phyloP scores from a whole-genome alignment of 2,329 filamentous ascomycete species.

The Nemania sp. region DNA sequence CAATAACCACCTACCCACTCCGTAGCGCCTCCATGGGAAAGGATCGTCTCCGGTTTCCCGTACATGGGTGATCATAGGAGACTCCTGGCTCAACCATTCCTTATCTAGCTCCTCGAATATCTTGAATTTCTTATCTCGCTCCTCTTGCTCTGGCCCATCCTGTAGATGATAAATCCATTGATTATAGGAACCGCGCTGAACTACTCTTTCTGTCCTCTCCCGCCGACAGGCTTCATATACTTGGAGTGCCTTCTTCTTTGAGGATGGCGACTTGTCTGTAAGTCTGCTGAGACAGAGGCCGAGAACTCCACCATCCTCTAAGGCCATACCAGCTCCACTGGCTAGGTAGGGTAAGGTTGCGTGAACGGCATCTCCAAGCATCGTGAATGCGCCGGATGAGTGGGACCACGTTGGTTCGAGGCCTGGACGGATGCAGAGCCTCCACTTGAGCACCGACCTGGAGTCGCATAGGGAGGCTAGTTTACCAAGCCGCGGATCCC shows the following conservation, averaged over 20 bases:
- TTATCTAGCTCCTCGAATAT: constrained; percentile 50
- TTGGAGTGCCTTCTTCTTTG: constrained; percentile 52
- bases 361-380: constrained; percentile 68
- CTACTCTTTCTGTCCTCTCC: constrained; percentile 69
- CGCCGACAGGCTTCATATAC: constrained; percentile 70
- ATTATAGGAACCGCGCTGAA: constrained; percentile 69
- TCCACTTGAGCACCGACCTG: constrained; percentile 67
- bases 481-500: constrained; percentile 69
- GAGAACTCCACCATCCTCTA: constrained; percentile 65
- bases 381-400: constrained; percentile 65
- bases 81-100: constrained; percentile 46
- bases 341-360: constrained; percentile 74
- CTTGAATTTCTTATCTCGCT: constrained; percentile 59
- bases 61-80: constrained; percentile 20
- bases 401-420: constrained; percentile 66
- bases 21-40: constrained; percentile 56
- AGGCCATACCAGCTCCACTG: constrained; percentile 67
- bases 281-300: constrained; percentile 64
- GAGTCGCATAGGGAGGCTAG: constrained; percentile 63
- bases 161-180: constrained; percentile 72
- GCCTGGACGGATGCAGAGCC: constrained; percentile 48
- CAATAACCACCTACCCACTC: constrained; percentile 56
- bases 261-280: constrained; percentile 53
- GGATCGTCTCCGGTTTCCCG: constrained; percentile 56
- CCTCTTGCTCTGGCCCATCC: constrained; percentile 67